Percentiles rank a stretch among this genome's conserved stretches.
phyloP scores from a whole-genome alignment of 305 asterid genomes.

The Fraxinus ornus region DNA sequence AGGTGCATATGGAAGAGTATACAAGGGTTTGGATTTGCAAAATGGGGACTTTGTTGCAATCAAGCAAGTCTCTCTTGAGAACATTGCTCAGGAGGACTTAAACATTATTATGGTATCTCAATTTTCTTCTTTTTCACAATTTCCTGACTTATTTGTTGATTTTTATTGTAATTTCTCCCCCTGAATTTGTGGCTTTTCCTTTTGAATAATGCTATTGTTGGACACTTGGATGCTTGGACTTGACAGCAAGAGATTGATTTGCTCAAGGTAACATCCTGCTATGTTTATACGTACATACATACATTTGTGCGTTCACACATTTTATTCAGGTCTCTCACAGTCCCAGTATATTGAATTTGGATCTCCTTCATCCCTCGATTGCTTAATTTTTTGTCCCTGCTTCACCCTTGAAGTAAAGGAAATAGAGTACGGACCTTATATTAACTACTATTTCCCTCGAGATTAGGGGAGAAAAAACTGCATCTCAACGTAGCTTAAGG shows the following conservation, averaged over 20 bases:
- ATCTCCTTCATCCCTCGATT: background rate
- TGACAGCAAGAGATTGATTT: constrained; percentile 94
- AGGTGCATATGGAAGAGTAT: constrained; percentile 98
- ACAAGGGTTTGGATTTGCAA: constrained; percentile 96
- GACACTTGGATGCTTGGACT: constrained; percentile 29
- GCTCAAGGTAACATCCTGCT: constrained; percentile 62
- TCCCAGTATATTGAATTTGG: background rate
- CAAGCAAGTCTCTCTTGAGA: constrained; percentile 94
- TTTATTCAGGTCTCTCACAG: background rate
- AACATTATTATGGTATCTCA: constrained; percentile 71
- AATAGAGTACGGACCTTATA: background rate
- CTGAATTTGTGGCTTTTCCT: constrained; percentile 32
- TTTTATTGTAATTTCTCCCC: background rate
- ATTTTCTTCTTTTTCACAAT: constrained; percentile 5
- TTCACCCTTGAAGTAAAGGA: background rate
- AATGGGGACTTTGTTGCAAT: constrained; percentile 97
- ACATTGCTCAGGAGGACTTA: constrained; percentile 57
- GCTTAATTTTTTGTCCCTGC: background rate
- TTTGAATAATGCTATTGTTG: constrained; percentile 30
- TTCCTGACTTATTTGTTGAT: background rate
- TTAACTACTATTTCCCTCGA: background rate
- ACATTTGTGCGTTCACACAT: background rate
- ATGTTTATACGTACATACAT: background rate
- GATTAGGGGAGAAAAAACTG: background rate
- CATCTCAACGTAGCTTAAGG: background rate